These are phyloP conservation scores for Sarocladiaceae sp. DNA, from an alignment of 2,329 filamentous ascomycete species.

Conservation along the genomic window DNA sequence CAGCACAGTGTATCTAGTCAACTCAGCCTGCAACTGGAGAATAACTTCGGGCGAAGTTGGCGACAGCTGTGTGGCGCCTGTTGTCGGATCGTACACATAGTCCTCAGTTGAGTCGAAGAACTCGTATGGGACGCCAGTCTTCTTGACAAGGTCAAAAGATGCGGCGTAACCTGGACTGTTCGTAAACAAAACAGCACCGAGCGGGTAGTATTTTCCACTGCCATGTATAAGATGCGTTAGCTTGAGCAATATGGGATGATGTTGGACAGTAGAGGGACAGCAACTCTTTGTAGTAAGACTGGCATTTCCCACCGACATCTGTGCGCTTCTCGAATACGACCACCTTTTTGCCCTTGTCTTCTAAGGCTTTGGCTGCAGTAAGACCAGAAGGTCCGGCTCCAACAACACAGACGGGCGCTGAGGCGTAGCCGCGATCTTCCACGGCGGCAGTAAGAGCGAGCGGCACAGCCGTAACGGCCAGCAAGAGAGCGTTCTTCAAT, in stretches of 20 bases:
- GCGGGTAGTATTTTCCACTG: neutral
- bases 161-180: neutral
- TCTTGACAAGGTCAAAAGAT: neutral
- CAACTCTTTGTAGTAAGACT: conserved; percentile 2
- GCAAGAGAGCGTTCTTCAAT: no score
- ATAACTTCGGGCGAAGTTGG: neutral
- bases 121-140: neutral
- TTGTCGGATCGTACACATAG: neutral
- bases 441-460: no score
- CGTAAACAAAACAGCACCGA: conserved; percentile 3
- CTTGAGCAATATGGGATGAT: no score
- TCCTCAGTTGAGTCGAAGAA: neutral
- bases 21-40: conserved; percentile 1
- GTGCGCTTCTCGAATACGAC: neutral
- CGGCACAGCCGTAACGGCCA: no score
- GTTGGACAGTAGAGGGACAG: no score
- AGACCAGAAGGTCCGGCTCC: conserved; percentile 1
- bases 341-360: neutral
- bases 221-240: neutral
- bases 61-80: neutral
- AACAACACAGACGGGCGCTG: neutral
- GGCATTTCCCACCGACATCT: conserved; percentile 1
- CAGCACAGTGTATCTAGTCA: neutral
- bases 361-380: neutral
- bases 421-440: no score